Base-by-base conservation (phyloP, 2,329 filamentous ascomycete genomes). In the Fusarium decemcellulare region DNA sequence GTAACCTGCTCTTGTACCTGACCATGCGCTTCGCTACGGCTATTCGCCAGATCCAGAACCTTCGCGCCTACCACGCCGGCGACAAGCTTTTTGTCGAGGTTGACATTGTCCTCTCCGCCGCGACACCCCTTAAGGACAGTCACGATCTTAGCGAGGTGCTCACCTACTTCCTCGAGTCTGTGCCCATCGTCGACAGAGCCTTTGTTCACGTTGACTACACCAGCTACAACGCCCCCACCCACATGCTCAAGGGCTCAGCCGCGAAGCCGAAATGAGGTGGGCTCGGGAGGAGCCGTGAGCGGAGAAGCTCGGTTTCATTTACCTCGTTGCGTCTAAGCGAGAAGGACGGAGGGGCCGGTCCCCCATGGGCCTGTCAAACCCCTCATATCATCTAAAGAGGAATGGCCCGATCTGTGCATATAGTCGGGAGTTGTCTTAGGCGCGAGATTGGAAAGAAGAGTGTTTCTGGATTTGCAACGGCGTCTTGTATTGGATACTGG, bases 21-120 rank as follows among this genome's bases (percentile, higher is more conserved):
- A 96, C 94, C 2, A 97, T 97, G 92, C 92, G 95, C 18, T 97
- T 97, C 77, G 94, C 94, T 47, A 93, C 92, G 71, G 92, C 92
- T 12, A 97, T 98, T 76, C 90, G 89, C 75, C 91, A 93, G 77
- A 96, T 97, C 65, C 93, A 96, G 77, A 93, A 93, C 34, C 82
- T 96, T 59, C 91, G 94, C 71, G 93, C 93, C 2, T 97, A 96
- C 77, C 93, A 97, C 75, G 90, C 91, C 0, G 93, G 93, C 29
- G 93, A 96, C 78, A 95, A 94, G 83, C 85, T 96, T 61, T 94
- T 93, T 68, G 92, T 95, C 29, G 86, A 88, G 76, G 93, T 95
- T 11, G 93, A 97, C 78, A 92, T 96, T 69, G 92, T 97, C 36
- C 86, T 97, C 43, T 93, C 94, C 67, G 91, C 93, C 72, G 87